Evolutionary conservation across 352 stramenopile species (phyloP).

Genomic region (Globisporangium recalcitrans): DNA sequence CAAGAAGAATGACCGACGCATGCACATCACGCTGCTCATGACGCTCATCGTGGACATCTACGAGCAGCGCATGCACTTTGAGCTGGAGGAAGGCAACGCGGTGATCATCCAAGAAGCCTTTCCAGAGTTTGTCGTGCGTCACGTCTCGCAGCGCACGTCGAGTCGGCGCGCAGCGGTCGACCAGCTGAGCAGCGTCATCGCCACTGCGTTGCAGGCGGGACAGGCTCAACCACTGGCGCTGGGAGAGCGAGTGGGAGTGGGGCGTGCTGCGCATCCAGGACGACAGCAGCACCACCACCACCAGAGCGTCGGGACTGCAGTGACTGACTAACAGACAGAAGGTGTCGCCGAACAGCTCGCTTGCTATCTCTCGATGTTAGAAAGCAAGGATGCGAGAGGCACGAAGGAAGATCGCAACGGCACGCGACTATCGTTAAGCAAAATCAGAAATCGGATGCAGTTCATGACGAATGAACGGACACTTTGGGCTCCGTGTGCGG

Average conservation of each 20-base stretch:
- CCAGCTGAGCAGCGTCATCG: slow-evolving; percentile 51
- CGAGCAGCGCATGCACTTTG: slow-evolving; percentile 45
- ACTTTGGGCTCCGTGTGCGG: no score
- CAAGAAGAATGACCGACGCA: slow-evolving; percentile 62
- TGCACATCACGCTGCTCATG: slow-evolving; percentile 67
- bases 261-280: slow-evolving; percentile 21
- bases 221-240: slow-evolving; percentile 33
- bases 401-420: slow-evolving; percentile 2
- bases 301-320: background rate
- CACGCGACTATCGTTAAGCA: background rate
- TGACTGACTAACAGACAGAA: background rate
- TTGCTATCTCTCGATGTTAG: background rate
- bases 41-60: slow-evolving; percentile 71
- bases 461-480: background rate
- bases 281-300: background rate
- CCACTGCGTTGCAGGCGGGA: slow-evolving; percentile 48
- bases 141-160: slow-evolving; percentile 41
- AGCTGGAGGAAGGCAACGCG: slow-evolving; percentile 29
- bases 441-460: no score
- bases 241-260: slow-evolving; percentile 48
- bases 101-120: slow-evolving; percentile 48
- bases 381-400: background rate
- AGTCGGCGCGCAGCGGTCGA: slow-evolving; percentile 46
- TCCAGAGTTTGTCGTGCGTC: slow-evolving; percentile 61
- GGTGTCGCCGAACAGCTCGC: no score